Base-by-base conservation (phyloP, 257 asterid species). In the Jacaranda mimosifolia region DNA sequence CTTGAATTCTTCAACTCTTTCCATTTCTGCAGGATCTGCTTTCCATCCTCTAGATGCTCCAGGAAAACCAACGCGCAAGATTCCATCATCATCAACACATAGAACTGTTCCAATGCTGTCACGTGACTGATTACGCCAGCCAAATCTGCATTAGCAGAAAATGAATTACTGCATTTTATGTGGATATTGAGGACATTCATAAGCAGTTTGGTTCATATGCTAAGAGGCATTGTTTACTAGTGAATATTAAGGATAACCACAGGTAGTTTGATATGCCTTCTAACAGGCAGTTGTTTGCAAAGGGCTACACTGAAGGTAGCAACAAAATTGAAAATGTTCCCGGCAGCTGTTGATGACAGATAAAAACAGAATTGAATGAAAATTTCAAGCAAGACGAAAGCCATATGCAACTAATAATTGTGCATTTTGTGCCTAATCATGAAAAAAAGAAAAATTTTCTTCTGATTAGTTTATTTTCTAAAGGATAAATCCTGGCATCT, bases 41-140 rank as follows among this genome's bases (percentile, higher is more conserved):
- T 93, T 96, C 98, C 98, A 96, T 76, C 99, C 99, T 85, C 99
- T 90, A 77, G 99, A 96, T 82, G 98, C 99, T 88, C 99, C 99
- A 63, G 99, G 99, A 81, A 96, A 96, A 63, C 99, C 99, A 80
- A 96, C 97, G 55, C 99, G 97, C 79, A 96, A 86, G 63, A 96
- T 91, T 57, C 99, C 99, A 87, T 96, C 99, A 81, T 96, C 99
- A 89, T 96, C 99, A 58, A 96, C 99, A 79, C 99, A 93, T 5
- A 96, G 82, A 69, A 96, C 98, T 64, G 98, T 96, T 83, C 99
- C 99, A 36, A 93, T 85, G 86, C 96, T 93, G 79, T 94, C 94
- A 65, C 92, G 97, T 6, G 97, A 89, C 84, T 91, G 99, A 62
- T 87, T 97, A 64, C 97, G 98, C 99, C 98, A 96, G 65, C 99